Conservation (phyloP, 176 grass and related monocot genomes). For the Aegilops sharonensis region DNA sequence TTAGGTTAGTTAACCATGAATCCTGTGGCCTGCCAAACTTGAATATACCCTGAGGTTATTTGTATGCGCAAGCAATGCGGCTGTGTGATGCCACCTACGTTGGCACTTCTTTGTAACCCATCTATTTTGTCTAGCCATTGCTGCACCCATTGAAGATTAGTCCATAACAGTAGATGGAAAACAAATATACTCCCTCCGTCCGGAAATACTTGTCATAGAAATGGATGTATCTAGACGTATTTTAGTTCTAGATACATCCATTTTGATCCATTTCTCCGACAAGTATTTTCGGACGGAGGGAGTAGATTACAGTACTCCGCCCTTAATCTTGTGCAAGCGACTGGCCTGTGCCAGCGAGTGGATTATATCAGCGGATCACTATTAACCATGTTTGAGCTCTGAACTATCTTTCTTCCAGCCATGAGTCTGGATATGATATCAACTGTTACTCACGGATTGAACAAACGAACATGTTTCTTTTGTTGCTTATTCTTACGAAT, state of each 20-base stretch:
- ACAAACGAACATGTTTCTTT: background rate
- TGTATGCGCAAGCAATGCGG: background rate
- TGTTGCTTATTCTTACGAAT: background rate
- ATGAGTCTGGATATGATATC: background rate
- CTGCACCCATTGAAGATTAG: background rate
- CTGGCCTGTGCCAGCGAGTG: background rate
- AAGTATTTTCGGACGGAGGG: too few relatives aligned
- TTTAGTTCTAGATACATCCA: too few relatives aligned
- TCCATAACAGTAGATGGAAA: background rate
- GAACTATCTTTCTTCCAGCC: background rate
- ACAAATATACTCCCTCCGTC: background rate
- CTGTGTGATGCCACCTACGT: background rate
- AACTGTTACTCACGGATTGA: background rate
- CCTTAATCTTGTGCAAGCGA: background rate
- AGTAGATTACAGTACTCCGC: background rate
- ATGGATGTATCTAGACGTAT: too few relatives aligned
- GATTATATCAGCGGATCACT: background rate
- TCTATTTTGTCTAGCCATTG: background rate
- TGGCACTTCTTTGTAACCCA: background rate
- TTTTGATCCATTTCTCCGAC: too few relatives aligned
- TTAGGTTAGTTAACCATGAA: conserved; percentile 7
- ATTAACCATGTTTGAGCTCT: background rate
- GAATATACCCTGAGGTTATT: background rate
- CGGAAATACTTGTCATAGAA: too few relatives aligned
- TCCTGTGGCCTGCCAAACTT: background rate